Conservation (phyloP, 768 basidiomycete genomes). For the Pulveroboletus sp. region DNA sequence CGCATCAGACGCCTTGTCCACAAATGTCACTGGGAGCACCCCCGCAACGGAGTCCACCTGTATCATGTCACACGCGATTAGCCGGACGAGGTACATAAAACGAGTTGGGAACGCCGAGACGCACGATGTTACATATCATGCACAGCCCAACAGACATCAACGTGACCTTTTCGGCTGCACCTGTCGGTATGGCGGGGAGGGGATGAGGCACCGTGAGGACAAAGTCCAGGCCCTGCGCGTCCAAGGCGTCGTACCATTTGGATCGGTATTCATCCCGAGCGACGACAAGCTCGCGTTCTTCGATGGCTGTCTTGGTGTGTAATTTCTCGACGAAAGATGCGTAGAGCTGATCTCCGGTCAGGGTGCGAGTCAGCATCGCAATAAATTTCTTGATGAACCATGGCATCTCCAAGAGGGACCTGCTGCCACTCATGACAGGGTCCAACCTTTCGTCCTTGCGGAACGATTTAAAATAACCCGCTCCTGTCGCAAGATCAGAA, state of each 20-base stretch:
- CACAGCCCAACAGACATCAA: slow-evolving; percentile 31
- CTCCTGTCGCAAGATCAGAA: slow-evolving; percentile 32
- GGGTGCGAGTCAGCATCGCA: slow-evolving; percentile 36
- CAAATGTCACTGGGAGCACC: slow-evolving; percentile 57
- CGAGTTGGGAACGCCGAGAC: slow-evolving; percentile 11
- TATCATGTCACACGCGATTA: background rate
- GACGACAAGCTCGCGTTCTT: slow-evolving; percentile 30
- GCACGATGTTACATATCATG: slow-evolving; percentile 45
- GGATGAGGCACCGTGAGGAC: slow-evolving; percentile 39
- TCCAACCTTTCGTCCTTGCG: slow-evolving; percentile 37
- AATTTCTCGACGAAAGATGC: slow-evolving; percentile 35
- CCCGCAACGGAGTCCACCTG: slow-evolving; percentile 58
- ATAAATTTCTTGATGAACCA: slow-evolving; percentile 42
- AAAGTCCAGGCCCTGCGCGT: slow-evolving; percentile 39
- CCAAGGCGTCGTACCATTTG: slow-evolving; percentile 39
- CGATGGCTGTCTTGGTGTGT: slow-evolving; percentile 26
- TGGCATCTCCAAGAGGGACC: slow-evolving; percentile 25
- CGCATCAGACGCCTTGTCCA: slow-evolving; percentile 42
- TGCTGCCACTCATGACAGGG: slow-evolving; percentile 25
- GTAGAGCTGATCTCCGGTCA: slow-evolving; percentile 24
- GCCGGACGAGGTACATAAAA: background rate
- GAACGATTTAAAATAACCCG: slow-evolving; percentile 38
- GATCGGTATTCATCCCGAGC: slow-evolving; percentile 23
- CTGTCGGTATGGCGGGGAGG: slow-evolving; percentile 37
- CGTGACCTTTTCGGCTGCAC: slow-evolving; percentile 33